Conservation (phyloP, 78 protist species). For the Diacronema lutheri region DNA sequence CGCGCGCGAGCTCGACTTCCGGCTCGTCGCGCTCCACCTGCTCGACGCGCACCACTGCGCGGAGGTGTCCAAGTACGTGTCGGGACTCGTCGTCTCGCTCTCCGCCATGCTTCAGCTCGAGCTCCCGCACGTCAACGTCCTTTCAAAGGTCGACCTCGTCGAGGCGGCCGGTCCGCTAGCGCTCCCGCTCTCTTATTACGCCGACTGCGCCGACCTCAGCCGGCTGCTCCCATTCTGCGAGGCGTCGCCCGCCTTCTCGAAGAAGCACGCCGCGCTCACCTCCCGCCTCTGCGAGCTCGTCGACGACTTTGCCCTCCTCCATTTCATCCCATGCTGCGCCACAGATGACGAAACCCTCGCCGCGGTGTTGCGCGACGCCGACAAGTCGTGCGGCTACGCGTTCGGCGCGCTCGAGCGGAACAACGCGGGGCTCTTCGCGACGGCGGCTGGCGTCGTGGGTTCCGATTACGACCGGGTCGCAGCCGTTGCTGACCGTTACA, state of each 20-base stretch:
- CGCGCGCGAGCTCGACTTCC: neutral
- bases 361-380: neutral
- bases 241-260: neutral
- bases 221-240: slow-evolving; percentile 12
- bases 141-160: slow-evolving; percentile 92
- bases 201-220: slow-evolving; percentile 63
- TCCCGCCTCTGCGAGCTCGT: slow-evolving; percentile 64
- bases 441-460: too few relatives aligned
- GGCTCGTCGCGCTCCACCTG: slow-evolving; percentile 69
- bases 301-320: slow-evolving; percentile 79
- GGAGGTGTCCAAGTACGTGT: slow-evolving; percentile 82
- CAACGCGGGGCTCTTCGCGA: neutral
- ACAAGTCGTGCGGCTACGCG: neutral
- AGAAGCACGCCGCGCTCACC: slow-evolving; percentile 39
- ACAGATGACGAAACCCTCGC: neutral
- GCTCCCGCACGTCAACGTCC: slow-evolving; percentile 71
- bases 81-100: slow-evolving; percentile 82
- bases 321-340: slow-evolving; percentile 48
- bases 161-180: slow-evolving; percentile 63
- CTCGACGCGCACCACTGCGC: slow-evolving; percentile 79
- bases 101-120: slow-evolving; percentile 74
- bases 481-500: too few relatives aligned
- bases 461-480: too few relatives aligned
- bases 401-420: neutral
- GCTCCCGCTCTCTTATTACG: slow-evolving; percentile 79